Evolutionary conservation across 805 yeast species (phyloP).

Genomic region (Cyberlindnera mrakii): DNA sequence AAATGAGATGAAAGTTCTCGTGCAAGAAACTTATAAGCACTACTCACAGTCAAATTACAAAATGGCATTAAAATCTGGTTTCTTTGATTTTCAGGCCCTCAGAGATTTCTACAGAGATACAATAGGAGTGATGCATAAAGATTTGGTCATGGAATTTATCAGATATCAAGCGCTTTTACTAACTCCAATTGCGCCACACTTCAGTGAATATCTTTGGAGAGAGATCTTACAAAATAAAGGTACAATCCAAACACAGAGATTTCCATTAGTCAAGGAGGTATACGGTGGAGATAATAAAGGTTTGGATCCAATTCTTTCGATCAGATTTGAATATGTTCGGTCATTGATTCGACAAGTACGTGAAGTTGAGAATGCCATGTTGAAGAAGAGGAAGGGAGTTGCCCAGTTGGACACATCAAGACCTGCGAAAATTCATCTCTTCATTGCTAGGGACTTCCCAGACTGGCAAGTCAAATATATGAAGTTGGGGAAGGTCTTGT

Average conservation of each 20-base stretch:
- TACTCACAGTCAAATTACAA: slow-evolving; percentile 73
- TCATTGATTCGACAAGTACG: slow-evolving; percentile 75
- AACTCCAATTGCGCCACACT: slow-evolving; percentile 94
- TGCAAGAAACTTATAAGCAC: slow-evolving; percentile 63
- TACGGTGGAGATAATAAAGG: neutral
- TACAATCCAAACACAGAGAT: slow-evolving; percentile 65
- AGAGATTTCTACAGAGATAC: slow-evolving; percentile 93
- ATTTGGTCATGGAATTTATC: slow-evolving; percentile 72
- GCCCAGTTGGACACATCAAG: slow-evolving; percentile 66
- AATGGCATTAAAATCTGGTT: slow-evolving; percentile 80
- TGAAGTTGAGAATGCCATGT: slow-evolving; percentile 81
- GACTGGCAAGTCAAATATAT: slow-evolving; percentile 85
- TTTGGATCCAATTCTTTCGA: slow-evolving; percentile 48
- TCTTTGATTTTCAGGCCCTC: slow-evolving; percentile 88
- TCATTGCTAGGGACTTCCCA: slow-evolving; percentile 75
- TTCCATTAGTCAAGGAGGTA: slow-evolving; percentile 64
- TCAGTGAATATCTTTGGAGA: slow-evolving; percentile 81
- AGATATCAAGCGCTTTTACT: slow-evolving; percentile 78
- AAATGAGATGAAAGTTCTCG: slow-evolving; percentile 82
- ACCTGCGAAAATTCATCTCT: slow-evolving; percentile 68
- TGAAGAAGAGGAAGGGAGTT: slow-evolving; percentile 69
- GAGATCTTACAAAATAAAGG: slow-evolving; percentile 64
- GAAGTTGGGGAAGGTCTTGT: slow-evolving; percentile 69
- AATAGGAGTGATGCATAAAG: slow-evolving; percentile 67
- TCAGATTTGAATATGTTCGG: slow-evolving; percentile 76